Evolutionary conservation across 352 stramenopile species (phyloP), one percentile per base, ranked within the genome.

Genomic region (Phytophthora pseudosyringae): DNA sequence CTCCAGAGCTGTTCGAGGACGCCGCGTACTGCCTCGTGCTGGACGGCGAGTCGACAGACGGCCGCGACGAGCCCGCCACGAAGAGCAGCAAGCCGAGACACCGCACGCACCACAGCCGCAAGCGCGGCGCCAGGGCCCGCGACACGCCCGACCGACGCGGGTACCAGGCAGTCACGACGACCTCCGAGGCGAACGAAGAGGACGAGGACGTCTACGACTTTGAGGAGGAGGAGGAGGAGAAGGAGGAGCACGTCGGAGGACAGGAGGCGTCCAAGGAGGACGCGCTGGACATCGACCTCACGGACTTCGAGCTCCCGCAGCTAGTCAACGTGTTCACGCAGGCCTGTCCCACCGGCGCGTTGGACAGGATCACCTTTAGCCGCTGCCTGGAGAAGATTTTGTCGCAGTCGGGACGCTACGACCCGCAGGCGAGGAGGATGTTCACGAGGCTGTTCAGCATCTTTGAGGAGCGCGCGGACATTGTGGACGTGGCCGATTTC

Each of bases 311-410:
- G 66, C 52, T 96, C 36, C 81, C 83, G 41, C 81, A 90, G 65
- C 70, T 96, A 3, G 86, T 94, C n/a, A 81, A 93, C 49, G 83
- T 91, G 59, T 94, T 96, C 65, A 85, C 75, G 7, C 78, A 92
- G 57, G 86, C 86, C 40, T 91, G 85, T 63, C 81, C 88, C 32
- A 90, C 80, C 0, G 86, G 86, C 18, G 71, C 80, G 10, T 69
- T 96, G 52, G 87, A 95, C 57, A 75, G 75, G 11, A 75, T 69
- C 6, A 90, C 85, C 15, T 96, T 95, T 48, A 48, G 79, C 6
- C 75, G 72, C 3, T 93, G 81, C 51, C 54, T 94, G 10, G 84
- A 94, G 56, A 94, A 94, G 69, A 90, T 93, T 26, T 40, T 96
- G 38, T 89, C 88, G 62, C 84, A 93, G 66, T 84, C 82, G 21